phyloP scores from a whole-genome alignment of 2,329 filamentous ascomycete species.

The Simplicillium sp. region DNA sequence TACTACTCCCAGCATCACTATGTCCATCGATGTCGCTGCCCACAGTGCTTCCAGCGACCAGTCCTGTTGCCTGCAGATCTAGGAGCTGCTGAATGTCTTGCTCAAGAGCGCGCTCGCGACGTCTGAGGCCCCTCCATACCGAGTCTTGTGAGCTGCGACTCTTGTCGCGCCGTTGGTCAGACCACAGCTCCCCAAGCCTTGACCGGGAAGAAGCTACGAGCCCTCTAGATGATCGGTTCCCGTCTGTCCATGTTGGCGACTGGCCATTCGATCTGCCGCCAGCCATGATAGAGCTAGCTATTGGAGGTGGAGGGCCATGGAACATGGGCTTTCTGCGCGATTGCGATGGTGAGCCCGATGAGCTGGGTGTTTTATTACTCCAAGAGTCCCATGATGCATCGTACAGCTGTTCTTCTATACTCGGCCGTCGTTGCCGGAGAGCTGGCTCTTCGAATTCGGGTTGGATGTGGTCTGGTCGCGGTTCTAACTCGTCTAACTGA shows the following conservation, averaged over 20 bases:
- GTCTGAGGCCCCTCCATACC: slow-evolving; percentile 35
- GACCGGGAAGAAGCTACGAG: slow-evolving; percentile 12
- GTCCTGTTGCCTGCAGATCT: slow-evolving; percentile 36
- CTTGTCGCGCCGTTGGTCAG: slow-evolving; percentile 20
- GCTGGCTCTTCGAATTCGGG: slow-evolving; percentile 6
- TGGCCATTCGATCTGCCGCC: too few relatives aligned
- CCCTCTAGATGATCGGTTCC: slow-evolving; percentile 7
- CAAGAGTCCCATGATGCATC: slow-evolving; percentile 10
- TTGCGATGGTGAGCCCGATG: slow-evolving; percentile 20
- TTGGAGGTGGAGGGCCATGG: slow-evolving; percentile 40
- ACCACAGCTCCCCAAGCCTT: slow-evolving; percentile 23
- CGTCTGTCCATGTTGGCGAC: slow-evolving; percentile 7
- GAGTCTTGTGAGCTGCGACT: slow-evolving; percentile 27
- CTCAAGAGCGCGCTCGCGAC: slow-evolving; percentile 35
- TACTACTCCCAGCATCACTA: slow-evolving; percentile 31
- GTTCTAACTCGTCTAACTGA: slow-evolving; percentile 28
- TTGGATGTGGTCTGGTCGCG: slow-evolving; percentile 16
- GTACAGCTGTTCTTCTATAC: slow-evolving; percentile 5
- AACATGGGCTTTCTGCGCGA: slow-evolving; percentile 28
- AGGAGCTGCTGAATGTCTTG: slow-evolving; percentile 37
- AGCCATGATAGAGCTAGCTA: slow-evolving; percentile 29
- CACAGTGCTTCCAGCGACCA: slow-evolving; percentile 26
- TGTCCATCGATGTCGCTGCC: slow-evolving; percentile 16
- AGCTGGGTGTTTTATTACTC: slow-evolving; percentile 14
- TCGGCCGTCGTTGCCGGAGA: slow-evolving; percentile 12